These are phyloP conservation scores for Leptographium procerum DNA, from an alignment of 2,329 filamentous ascomycete genomes.

Conservation along the genomic window DNA sequence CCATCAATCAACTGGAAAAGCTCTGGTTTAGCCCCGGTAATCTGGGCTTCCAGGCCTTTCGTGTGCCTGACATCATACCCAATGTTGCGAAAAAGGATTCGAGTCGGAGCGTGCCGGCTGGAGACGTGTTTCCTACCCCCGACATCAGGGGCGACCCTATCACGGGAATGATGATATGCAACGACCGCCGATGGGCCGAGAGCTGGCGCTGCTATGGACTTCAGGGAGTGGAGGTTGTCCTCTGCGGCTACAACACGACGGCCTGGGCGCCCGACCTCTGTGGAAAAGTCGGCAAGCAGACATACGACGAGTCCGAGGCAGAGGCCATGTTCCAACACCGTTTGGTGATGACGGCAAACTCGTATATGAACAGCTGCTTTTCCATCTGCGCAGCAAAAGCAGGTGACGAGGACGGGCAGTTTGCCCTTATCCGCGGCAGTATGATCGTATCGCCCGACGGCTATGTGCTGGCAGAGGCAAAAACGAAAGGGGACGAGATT, in stretches of 20 bases:
- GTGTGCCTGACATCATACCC: slow-evolving; percentile 26
- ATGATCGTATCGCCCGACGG: background rate
- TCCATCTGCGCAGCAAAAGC: slow-evolving; percentile 33
- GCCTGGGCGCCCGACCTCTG: slow-evolving; percentile 30
- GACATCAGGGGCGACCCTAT: slow-evolving; percentile 34
- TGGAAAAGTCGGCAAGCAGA: slow-evolving; percentile 15
- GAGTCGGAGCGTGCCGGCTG: background rate
- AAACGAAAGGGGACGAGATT: background rate
- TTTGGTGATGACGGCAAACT: slow-evolving; percentile 35
- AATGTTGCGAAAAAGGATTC: background rate
- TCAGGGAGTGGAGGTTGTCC: slow-evolving; percentile 32
- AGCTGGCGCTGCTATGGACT: slow-evolving; percentile 37
- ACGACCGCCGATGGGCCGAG: slow-evolving; percentile 39
- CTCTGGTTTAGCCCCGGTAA: slow-evolving; percentile 40
- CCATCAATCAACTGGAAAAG: slow-evolving; percentile 23
- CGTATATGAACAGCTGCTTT: slow-evolving; percentile 38
- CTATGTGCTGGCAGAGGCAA: background rate
- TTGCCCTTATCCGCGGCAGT: background rate
- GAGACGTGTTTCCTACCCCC: no score
- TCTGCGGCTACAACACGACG: slow-evolving; percentile 34
- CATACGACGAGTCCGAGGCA: slow-evolving; percentile 27
- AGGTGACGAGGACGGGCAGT: slow-evolving; percentile 26
- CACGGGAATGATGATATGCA: slow-evolving; percentile 41
- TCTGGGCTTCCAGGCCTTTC: slow-evolving; percentile 40
- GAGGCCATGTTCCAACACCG: slow-evolving; percentile 36